Evolutionary conservation across 2,329 filamentous ascomycete genomes (phyloP), one percentile per base, ranked within the genome.

Genomic region (Neurospora sp.): DNA sequence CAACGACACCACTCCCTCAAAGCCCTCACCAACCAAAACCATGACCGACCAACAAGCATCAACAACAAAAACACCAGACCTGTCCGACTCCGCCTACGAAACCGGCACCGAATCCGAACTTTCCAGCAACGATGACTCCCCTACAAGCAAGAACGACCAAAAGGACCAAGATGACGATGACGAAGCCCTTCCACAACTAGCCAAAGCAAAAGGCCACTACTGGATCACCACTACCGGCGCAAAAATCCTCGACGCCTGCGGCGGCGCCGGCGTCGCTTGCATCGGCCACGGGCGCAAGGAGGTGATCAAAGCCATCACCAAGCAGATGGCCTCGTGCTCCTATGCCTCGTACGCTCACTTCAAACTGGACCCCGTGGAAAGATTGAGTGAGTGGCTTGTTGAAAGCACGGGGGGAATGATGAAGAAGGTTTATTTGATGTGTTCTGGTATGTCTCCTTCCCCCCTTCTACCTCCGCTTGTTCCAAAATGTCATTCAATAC

Each of bases 231-330:
- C 46, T 6, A 72, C 77, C 33, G 89, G 89, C 1, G 83, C 85
- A 33, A 82, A 80, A 40, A 85, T 96, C 62, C 84, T 93, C 15
- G 92, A 96, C 77, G 89, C 88, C 1, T 91, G 89, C 23, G 87
- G 89, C 37, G 92, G 92, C 23, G 90, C 92, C 3, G 91, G 89
- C 28, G 91, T 93, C 3, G 84, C 88, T 10, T 90, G 89, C 76
- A 81, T 95, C 10, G 92, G 92, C 6, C 89, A 92, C 74, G 88
- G 87, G 38, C 84, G 90, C 68, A 75, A 82, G 57, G 82, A 88
- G 66, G 86, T 94, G 12, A 82, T 82, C 12, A 80, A 85, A 2
- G 90, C 89, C 0, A 84, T 92, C 52, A 78, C 81, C 4, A 75
- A 82, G 12, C 90, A 93, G 74, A 73, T 77, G 68, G 65, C 71